Conservation (phyloP, 306 rosid species). For the Vicia sativa region DNA sequence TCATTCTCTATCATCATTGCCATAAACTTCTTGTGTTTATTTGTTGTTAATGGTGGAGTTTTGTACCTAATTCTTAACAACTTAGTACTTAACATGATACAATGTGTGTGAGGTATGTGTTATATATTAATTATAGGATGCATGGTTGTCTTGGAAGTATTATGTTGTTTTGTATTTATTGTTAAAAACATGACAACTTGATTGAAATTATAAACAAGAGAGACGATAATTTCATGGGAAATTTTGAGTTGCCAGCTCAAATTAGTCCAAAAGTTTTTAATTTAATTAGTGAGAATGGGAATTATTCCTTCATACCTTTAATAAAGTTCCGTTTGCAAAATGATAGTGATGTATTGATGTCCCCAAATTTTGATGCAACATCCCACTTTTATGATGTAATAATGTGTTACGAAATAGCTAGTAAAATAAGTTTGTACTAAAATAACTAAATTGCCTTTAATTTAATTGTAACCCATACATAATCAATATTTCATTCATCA, state of each 20-base stretch:
- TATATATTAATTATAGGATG: conserved; percentile 43
- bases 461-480: too few species aligned
- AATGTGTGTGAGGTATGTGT: conserved; percentile 8
- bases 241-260: conserved; percentile 37
- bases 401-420: neutral
- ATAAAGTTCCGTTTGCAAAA: neutral
- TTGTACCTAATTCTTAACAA: conserved; percentile 8
- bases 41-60: neutral
- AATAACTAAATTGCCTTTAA: too few species aligned
- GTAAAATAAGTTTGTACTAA: too few species aligned
- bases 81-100: conserved; percentile 8
- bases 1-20: conserved; percentile 57
- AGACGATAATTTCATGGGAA: conserved; percentile 47
- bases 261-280: conserved; percentile 7
- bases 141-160: conserved; percentile 41
- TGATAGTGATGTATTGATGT: conserved; percentile 13
- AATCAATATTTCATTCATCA: too few species aligned
- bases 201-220: conserved; percentile 45
- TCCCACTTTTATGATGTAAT: neutral
- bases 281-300: conserved; percentile 10
- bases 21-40: conserved; percentile 36
- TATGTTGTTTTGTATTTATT: conserved; percentile 45
- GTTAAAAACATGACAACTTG: conserved; percentile 14
- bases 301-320: neutral
- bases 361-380: neutral